Evolutionary conservation across 2,329 filamentous ascomycete genomes (phyloP), one percentile per base, ranked within the genome.

Genomic region (Alternaria incomplexa): DNA sequence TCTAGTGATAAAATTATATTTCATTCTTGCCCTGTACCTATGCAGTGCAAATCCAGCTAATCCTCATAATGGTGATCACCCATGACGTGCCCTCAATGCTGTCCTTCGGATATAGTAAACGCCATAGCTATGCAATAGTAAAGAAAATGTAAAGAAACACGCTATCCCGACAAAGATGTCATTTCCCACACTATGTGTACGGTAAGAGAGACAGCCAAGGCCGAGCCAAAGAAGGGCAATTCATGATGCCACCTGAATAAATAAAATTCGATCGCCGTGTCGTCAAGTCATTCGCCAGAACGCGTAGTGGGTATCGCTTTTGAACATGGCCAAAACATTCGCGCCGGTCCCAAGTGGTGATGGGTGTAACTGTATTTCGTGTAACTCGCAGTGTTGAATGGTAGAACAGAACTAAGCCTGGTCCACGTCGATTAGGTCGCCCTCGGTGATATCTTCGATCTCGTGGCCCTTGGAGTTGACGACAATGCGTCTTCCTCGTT

Each of bases 401-500:
- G 28, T 40, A 32, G 12, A 7, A 47, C 12, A 55, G 23, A 22
- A n/a, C 25, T 56, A 76, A 25, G 67, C 67, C 54, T 74, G 62
- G 45, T 77, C 73, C 23, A 48, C 69, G 48, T 78, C 76, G 40
- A 75, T 63, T 23, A 73, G 63, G 20, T 80, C 78, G 15, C 73
- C 70, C 17, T 79, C 77, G 5, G 66, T 65, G 9, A 78, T 59
- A 47, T 81, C 79, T 54, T 80, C 75, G 10, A 77, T 75, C 58
- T 80, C 78, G 43, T 76, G 73, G 48, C 79, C 79, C 58, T 72
- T 74, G 8, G 66, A 58, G 53, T 86, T 82, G 56, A 86, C 85
- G 8, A 86, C 84, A 59, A 94, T 93, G 50, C 95, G 90, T 70
- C 88, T 89, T 46, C 94, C 94, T 47, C 95, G 88, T 71, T 94